These are phyloP conservation scores for Globisporangium acanthophoron DNA, from an alignment of 352 stramenopile species.

Conservation along the genomic window DNA sequence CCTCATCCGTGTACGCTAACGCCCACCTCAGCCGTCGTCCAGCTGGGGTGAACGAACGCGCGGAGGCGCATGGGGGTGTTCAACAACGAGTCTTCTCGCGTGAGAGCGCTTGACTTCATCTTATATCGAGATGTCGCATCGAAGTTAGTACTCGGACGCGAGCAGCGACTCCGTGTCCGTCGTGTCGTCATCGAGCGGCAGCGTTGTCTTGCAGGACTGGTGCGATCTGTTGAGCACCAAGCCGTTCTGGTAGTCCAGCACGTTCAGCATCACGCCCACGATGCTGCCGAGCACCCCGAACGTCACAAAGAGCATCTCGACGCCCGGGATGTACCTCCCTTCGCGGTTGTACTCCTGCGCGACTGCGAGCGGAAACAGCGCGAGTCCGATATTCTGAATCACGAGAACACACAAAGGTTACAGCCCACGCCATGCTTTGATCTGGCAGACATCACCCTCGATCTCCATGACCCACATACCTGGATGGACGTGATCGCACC, in stretches of 20 bases:
- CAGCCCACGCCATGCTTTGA: neutral
- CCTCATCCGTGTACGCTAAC: no score
- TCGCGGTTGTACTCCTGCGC: slow-evolving; percentile 67
- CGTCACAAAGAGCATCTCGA: slow-evolving; percentile 79
- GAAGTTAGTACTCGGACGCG: slow-evolving; percentile 39
- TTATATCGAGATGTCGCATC: neutral
- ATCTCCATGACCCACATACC: slow-evolving; percentile 19
- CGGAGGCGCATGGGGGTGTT: no score
- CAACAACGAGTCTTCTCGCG: neutral
- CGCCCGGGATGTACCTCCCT: slow-evolving; percentile 69
- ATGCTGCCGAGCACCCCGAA: slow-evolving; percentile 69
- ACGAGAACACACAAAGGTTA: slow-evolving; percentile 2
- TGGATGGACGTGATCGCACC: slow-evolving; percentile 92
- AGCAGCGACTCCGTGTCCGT: slow-evolving; percentile 57
- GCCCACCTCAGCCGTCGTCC: no score
- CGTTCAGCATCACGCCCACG: slow-evolving; percentile 66
- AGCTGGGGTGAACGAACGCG: no score
- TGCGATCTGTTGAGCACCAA: slow-evolving; percentile 68
- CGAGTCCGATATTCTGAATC: slow-evolving; percentile 72
- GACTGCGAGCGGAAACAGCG: slow-evolving; percentile 72
- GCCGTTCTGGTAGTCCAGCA: slow-evolving; percentile 74
- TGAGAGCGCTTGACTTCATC: neutral
- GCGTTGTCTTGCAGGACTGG: slow-evolving; percentile 21
- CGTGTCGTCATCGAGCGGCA: slow-evolving; percentile 50
- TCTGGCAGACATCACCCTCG: neutral